A percentile compares a stretch with the other conserved stretches of the same genome.
Conservation (phyloP, 2,329 filamentous ascomycete genomes). For the Fonsecaea pugnacius region DNA sequence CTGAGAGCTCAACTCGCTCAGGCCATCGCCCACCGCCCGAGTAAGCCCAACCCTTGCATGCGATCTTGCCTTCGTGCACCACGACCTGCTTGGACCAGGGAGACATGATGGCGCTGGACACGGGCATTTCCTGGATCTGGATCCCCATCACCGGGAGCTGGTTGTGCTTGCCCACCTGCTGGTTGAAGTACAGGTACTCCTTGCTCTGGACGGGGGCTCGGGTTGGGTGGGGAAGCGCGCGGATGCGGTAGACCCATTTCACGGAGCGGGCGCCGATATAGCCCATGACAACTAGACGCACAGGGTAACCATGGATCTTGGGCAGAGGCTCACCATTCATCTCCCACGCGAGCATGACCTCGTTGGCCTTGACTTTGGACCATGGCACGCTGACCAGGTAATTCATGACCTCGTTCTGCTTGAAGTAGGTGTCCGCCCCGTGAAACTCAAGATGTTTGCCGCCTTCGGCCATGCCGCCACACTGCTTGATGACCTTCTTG, state of each 20-base stretch:
- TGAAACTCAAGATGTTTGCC: conserved; percentile 70
- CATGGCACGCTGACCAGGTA: conserved; percentile 70
- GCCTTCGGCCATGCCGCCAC: conserved; percentile 62
- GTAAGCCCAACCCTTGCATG: conserved; percentile 65
- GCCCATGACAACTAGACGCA: conserved; percentile 66
- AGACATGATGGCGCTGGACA: conserved; percentile 68
- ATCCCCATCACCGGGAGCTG: conserved; percentile 63
- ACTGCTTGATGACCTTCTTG: conserved; percentile 72
- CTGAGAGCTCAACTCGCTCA: conserved; percentile 65
- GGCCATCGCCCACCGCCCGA: conserved; percentile 64
- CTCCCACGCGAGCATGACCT: conserved; percentile 71
- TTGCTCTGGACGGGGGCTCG: conserved; percentile 66
- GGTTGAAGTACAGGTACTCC: conserved; percentile 71
- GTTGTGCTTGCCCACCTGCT: conserved; percentile 71
- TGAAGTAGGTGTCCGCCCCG: conserved; percentile 75
- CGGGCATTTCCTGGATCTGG: conserved; percentile 73
- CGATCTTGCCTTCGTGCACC: conserved; percentile 64
- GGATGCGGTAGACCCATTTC: conserved; percentile 64
- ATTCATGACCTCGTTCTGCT: conserved; percentile 67
- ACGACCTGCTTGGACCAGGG: conserved; percentile 65
- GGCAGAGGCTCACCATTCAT: conserved; percentile 71
- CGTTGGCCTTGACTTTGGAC: conserved; percentile 68
- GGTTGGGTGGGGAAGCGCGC: conserved; percentile 62
- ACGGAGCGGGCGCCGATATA: conserved; percentile 70
- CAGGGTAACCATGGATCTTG: conserved; percentile 67